Evolutionary conservation across 2,329 filamentous ascomycete genomes (phyloP).

Genomic region (Lojkania enalia): DNA sequence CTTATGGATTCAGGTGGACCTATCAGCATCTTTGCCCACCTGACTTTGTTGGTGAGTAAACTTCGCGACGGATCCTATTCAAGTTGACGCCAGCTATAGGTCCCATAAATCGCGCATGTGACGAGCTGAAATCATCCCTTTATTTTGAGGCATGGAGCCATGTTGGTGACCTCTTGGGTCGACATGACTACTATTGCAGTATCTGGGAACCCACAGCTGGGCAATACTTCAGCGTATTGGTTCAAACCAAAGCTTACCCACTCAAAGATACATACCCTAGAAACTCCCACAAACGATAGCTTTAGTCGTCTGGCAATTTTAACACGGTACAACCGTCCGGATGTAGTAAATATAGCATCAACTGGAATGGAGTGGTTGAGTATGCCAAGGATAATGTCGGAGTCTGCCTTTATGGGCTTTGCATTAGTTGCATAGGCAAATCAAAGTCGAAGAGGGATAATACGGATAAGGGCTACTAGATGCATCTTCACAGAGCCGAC

Average conservation of each 20-base stretch:
- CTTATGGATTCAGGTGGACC: constrained; percentile 21
- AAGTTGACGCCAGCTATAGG: constrained; percentile 12
- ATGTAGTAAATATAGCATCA: constrained; percentile 13
- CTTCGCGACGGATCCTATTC: neutral
- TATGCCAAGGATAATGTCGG: neutral
- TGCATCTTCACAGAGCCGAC: constrained; percentile 12
- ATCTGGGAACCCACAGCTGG: constrained; percentile 21
- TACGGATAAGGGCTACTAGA: constrained; percentile 28
- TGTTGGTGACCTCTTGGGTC: constrained; percentile 13
- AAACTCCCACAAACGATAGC: constrained; percentile 15
- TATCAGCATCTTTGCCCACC: constrained; percentile 16
- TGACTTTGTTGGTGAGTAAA: constrained; percentile 24
- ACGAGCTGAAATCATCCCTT: constrained; percentile 18
- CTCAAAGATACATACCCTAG: constrained; percentile 20
- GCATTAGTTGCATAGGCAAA: constrained; percentile 36
- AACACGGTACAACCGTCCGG: constrained; percentile 8
- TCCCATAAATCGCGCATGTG: constrained; percentile 24
- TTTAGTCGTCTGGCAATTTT: constrained; percentile 17
- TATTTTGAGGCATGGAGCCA: constrained; percentile 18
- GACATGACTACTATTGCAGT: constrained; percentile 3
- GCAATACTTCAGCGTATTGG: constrained; percentile 18
- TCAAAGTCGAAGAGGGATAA: constrained; percentile 13
- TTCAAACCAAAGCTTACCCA: constrained; percentile 17
- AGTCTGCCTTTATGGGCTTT: constrained; percentile 35
- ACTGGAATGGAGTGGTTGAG: constrained; percentile 5